Conservation (phyloP, 225 moss, liverwort and hornwort species). For the Neckera pumila region DNA sequence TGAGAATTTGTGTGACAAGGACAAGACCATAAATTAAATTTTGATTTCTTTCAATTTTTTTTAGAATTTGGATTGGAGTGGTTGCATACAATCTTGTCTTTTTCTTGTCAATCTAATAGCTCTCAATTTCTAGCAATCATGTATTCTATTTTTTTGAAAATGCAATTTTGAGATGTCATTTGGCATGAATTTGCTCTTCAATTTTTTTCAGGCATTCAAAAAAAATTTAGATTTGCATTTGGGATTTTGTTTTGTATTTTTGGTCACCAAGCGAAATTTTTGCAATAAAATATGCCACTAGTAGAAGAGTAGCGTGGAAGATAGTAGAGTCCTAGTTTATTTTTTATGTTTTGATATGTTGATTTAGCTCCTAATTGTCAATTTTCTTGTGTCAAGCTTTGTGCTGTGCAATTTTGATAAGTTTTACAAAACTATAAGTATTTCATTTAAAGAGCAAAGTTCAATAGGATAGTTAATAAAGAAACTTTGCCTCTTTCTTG, state of each 20-base stretch:
- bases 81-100: neutral
- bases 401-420: neutral
- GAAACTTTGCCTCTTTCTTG: neutral
- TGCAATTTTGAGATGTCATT: neutral
- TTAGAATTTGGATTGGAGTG: neutral
- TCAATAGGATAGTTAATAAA: neutral
- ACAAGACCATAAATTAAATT: neutral
- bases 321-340: neutral
- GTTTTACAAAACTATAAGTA: neutral
- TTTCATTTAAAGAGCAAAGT: neutral
- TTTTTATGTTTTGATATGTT: neutral
- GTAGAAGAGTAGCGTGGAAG: neutral
- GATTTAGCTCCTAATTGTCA: neutral
- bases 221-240: neutral
- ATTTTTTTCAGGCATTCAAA: neutral
- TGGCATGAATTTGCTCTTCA: fast-evolving
- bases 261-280: too few species aligned
- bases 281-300: neutral
- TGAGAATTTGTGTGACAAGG: neutral
- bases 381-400: neutral
- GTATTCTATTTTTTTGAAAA: neutral
- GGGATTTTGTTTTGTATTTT: neutral
- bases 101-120: fast-evolving
- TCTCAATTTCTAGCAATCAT: neutral
- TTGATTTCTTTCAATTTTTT: neutral